Percentiles rank a stretch among this genome's conserved stretches.
Evolutionary conservation across 441 rosid species (phyloP).

Genomic region (Manihot esculenta): DNA sequence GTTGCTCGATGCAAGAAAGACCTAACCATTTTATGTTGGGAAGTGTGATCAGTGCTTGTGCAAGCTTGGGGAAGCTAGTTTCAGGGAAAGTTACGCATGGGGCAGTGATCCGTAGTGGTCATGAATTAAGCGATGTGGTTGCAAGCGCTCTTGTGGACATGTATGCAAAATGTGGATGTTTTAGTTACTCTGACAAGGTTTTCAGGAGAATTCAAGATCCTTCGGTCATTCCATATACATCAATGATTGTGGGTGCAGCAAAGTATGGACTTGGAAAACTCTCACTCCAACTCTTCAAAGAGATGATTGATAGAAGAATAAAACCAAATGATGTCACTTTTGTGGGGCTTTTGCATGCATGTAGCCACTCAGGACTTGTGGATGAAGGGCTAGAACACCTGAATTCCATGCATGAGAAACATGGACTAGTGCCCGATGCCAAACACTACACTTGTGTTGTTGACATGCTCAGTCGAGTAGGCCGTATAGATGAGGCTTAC

Average conservation of each 20-base stretch:
- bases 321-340: slow-evolving; percentile 72
- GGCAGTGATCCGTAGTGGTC: slow-evolving; percentile 46
- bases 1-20: slow-evolving; percentile 17
- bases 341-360: slow-evolving; percentile 66
- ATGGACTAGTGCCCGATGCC: slow-evolving; percentile 53
- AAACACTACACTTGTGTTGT: slow-evolving; percentile 72
- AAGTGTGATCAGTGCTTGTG: slow-evolving; percentile 66
- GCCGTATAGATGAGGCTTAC: slow-evolving; percentile 71
- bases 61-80: slow-evolving; percentile 60
- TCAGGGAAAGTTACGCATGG: slow-evolving; percentile 65
- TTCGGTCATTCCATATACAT: slow-evolving; percentile 65
- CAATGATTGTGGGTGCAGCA: slow-evolving; percentile 75
- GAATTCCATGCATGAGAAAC: slow-evolving; percentile 44
- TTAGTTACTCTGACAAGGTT: slow-evolving; percentile 51
- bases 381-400: slow-evolving; percentile 57
- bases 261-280: slow-evolving; percentile 65
- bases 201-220: slow-evolving; percentile 49
- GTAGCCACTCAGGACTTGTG: slow-evolving; percentile 78
- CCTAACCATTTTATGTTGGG: slow-evolving; percentile 67
- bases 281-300: slow-evolving; percentile 55
- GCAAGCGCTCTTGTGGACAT: slow-evolving; percentile 71
- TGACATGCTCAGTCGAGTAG: slow-evolving; percentile 74
- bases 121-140: slow-evolving; percentile 50
- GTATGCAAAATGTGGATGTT: slow-evolving; percentile 73
- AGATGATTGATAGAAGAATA: slow-evolving; percentile 55